Conservation (phyloP, 2,329 filamentous ascomycete species). For the Rosellinia necatrix region DNA sequence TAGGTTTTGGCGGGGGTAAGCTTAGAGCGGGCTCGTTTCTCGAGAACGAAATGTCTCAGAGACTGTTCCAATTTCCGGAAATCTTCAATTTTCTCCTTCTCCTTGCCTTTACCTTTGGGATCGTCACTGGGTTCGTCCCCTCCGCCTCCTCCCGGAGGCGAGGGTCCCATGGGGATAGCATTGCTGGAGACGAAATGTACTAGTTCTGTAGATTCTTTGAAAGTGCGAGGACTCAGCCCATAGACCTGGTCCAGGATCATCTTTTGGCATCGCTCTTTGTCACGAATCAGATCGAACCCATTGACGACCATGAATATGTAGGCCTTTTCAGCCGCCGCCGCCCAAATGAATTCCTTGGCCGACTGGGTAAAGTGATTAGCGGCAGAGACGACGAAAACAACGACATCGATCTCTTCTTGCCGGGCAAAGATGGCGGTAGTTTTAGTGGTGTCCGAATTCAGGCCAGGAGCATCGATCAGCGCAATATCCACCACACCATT, state of each 20-base stretch:
- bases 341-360: slow-evolving; percentile 96
- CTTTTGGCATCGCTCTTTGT: slow-evolving; percentile 88
- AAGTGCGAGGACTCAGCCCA: slow-evolving; percentile 86
- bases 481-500: slow-evolving; percentile 98
- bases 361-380: slow-evolving; percentile 98
- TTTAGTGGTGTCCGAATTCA: slow-evolving; percentile 95
- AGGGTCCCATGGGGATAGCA: slow-evolving; percentile 76
- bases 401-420: slow-evolving; percentile 98
- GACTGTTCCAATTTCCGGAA: slow-evolving; percentile 91
- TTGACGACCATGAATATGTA: slow-evolving; percentile 99
- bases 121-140: slow-evolving; percentile 61
- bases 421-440: slow-evolving; percentile 96
- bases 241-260: slow-evolving; percentile 90
- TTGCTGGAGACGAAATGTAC: slow-evolving; percentile 99
- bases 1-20: slow-evolving; percentile 95
- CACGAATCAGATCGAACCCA: slow-evolving; percentile 90
- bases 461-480: slow-evolving; percentile 91
- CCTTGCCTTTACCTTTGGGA: slow-evolving; percentile 79
- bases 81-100: slow-evolving; percentile 83
- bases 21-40: slow-evolving; percentile 94
- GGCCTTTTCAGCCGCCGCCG: slow-evolving; percentile 93
- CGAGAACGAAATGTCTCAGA: slow-evolving; percentile 87
- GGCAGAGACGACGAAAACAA: slow-evolving; percentile 96
- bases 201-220: slow-evolving; percentile 88
- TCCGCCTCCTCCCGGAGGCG: slow-evolving; percentile 60